A percentile compares a stretch with the other conserved stretches of the same genome.
Evolutionary conservation across 2,329 filamentous ascomycete species (phyloP).

Genomic region (Volutella citrinella): DNA sequence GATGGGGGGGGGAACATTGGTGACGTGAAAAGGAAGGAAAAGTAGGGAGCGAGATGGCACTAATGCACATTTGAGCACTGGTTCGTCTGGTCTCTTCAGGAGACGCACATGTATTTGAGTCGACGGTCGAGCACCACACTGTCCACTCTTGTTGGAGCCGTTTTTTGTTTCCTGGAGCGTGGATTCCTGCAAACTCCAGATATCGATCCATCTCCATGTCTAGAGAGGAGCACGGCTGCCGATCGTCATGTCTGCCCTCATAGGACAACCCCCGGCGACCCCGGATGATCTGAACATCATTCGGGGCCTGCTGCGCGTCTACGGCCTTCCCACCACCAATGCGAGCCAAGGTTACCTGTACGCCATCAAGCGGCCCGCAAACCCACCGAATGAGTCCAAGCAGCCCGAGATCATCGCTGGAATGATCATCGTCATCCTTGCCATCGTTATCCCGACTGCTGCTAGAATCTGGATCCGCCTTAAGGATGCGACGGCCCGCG

Average conservation of each 20-base stretch:
- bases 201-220: no score
- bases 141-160: no score
- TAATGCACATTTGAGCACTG: no score
- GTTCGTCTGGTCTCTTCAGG: no score
- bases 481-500: slow-evolving; percentile 1
- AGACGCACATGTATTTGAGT: no score
- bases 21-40: no score
- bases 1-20: no score
- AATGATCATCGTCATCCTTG: slow-evolving; percentile 13
- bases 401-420: slow-evolving; percentile 7
- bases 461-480: slow-evolving; percentile 8
- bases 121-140: no score
- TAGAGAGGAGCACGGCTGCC: no score
- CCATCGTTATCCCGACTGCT: slow-evolving; percentile 7
- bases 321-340: slow-evolving; percentile 6
- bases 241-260: slow-evolving; percentile 12
- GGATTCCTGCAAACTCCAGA: no score
- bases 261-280: slow-evolving; percentile 7
- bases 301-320: slow-evolving; percentile 8
- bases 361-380: slow-evolving; percentile 4
- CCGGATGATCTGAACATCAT: slow-evolving; percentile 9
- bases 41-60: no score
- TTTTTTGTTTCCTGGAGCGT: no score
- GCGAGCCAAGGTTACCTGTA: slow-evolving; percentile 6
- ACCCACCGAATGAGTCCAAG: slow-evolving; percentile 8